Conservation (phyloP, 768 basidiomycete species). For the Kwoniella europaea region DNA sequence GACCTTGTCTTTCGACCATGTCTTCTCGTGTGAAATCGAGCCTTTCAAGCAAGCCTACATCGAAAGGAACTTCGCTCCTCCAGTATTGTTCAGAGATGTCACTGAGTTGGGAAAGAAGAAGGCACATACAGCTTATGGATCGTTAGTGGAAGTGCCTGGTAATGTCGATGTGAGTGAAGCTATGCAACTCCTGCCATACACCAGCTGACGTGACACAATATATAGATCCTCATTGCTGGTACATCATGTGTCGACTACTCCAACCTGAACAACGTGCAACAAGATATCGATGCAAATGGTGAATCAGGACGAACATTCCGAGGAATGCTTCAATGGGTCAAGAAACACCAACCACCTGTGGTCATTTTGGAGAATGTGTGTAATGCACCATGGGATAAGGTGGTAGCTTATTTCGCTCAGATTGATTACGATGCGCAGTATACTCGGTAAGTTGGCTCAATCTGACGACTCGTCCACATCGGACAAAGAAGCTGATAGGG, state of each 20-base stretch:
- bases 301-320: conserved; percentile 93
- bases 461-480: background rate
- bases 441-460: conserved; percentile 70
- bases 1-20: conserved; percentile 78
- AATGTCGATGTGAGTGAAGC: conserved; percentile 75
- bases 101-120: conserved; percentile 69
- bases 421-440: conserved; percentile 75
- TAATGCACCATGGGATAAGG: conserved; percentile 80
- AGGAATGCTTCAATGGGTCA: conserved; percentile 93
- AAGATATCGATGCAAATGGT: conserved; percentile 84
- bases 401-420: conserved; percentile 75
- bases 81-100: conserved; percentile 89
- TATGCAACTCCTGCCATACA: background rate
- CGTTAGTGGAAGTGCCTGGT: conserved; percentile 80
- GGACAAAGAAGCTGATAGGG: background rate
- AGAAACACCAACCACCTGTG: conserved; percentile 81
- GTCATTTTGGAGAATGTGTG: conserved; percentile 95
- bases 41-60: conserved; percentile 98
- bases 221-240: conserved; percentile 70
- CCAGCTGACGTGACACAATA: background rate
- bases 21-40: conserved; percentile 96
- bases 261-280: conserved; percentile 90
- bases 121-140: conserved; percentile 91
- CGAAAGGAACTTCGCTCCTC: conserved; percentile 92
- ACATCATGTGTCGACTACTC: conserved; percentile 98